A percentile compares a stretch with the other conserved stretches of the same genome.
Conservation (phyloP, 495 filamentous ascomycete species). For the Amorphotheca resinae region DNA sequence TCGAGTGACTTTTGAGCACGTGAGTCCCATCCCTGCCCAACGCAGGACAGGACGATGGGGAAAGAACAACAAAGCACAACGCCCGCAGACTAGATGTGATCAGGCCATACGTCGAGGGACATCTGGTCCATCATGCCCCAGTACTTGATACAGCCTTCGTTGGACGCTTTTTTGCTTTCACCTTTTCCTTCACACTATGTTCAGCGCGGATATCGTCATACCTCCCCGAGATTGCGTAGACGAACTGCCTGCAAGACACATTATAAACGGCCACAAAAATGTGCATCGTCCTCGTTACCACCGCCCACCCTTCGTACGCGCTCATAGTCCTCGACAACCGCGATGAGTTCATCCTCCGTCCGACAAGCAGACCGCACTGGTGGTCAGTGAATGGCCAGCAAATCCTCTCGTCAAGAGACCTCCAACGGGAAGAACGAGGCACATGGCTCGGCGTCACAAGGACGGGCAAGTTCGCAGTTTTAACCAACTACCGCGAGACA, state of each 20-base stretch:
- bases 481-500: slow-evolving; percentile 90
- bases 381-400: slow-evolving; percentile 45
- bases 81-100: background rate
- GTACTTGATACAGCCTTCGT: background rate
- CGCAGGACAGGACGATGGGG: no score
- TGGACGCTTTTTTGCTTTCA: background rate
- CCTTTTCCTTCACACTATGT: slow-evolving; percentile 1
- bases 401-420: slow-evolving; percentile 38
- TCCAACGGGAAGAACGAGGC: slow-evolving; percentile 45
- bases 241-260: no score
- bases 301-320: slow-evolving; percentile 79
- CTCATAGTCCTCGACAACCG: slow-evolving; percentile 86
- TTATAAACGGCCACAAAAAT: slow-evolving; percentile 32
- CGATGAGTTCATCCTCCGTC: slow-evolving; percentile 88
- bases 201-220: no score
- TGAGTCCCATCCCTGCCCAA: no score
- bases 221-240: no score
- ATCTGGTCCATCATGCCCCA: background rate
- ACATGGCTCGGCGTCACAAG: slow-evolving; percentile 92
- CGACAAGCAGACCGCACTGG: slow-evolving; percentile 72
- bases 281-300: slow-evolving; percentile 89
- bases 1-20: no score
- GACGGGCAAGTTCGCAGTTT: slow-evolving; percentile 70
- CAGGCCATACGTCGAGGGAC: background rate
- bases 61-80: background rate